These are phyloP conservation scores for Nakazawaea wickerhamii DNA, from an alignment of 805 yeast species.

Conservation along the genomic window DNA sequence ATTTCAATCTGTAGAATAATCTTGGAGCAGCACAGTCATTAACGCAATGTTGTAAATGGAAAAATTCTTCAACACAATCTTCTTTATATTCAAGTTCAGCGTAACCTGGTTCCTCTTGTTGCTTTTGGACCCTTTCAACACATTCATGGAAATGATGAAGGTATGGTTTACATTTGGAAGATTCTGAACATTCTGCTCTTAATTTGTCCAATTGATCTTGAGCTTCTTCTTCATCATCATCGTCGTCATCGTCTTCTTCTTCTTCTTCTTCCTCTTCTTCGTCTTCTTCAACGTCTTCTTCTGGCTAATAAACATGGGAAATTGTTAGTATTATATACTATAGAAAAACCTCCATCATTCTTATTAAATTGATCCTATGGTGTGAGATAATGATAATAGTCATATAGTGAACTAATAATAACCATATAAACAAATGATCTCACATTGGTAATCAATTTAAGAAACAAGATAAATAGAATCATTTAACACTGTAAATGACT, in stretches of 20 bases:
- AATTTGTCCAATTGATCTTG: conserved; percentile 62
- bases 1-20: conserved; percentile 81
- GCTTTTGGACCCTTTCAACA: conserved; percentile 89
- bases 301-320: conserved; percentile 3
- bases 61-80: conserved; percentile 97
- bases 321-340: conserved; percentile 14
- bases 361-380: neutral
- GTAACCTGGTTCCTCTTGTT: conserved; percentile 78
- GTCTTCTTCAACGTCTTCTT: conserved; percentile 22
- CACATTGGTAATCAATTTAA: too few relatives aligned
- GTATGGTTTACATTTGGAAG: conserved; percentile 62
- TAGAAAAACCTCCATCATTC: neutral
- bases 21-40: conserved; percentile 90
- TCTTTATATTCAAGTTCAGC: conserved; percentile 80
- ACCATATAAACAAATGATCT: too few relatives aligned
- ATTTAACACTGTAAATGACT: neutral
- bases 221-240: conserved; percentile 51
- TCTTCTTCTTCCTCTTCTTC: conserved; percentile 31
- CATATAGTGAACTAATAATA: too few relatives aligned
- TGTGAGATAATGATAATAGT: too few relatives aligned
- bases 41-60: conserved; percentile 92
- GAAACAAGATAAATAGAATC: too few relatives aligned
- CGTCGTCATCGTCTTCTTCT: conserved; percentile 34
- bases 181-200: conserved; percentile 63
- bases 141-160: conserved; percentile 93